Percentiles rank a stretch among this genome's conserved stretches.
phyloP scores from a whole-genome alignment of 352 stramenopile genomes.

The Peronosclerospora sorghi region DNA sequence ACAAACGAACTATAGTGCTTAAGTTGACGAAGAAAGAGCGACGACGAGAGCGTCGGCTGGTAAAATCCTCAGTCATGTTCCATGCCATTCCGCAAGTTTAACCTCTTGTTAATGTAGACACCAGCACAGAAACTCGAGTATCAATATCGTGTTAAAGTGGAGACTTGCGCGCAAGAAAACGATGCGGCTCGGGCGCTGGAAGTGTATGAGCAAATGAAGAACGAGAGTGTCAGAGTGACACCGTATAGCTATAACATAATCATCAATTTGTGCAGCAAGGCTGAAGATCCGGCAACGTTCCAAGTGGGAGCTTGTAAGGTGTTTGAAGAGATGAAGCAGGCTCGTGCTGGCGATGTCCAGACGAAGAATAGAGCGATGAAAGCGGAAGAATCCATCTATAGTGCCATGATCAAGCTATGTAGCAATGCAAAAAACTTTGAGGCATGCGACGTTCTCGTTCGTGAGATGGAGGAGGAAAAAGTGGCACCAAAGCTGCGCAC shows the following conservation, averaged over 20 bases:
- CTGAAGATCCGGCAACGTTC: conserved; percentile 22
- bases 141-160: conserved; percentile 32
- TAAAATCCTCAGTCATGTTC: conserved; percentile 3
- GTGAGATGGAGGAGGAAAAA: conserved; percentile 32
- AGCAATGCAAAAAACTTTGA: conserved; percentile 48
- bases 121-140: conserved; percentile 27
- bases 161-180: conserved; percentile 27
- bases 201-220: conserved; percentile 46
- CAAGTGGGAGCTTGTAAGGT: conserved; percentile 35
- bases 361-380: conserved; percentile 9
- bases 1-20: not conserved
- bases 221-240: conserved; percentile 16
- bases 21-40: conserved; percentile 30
- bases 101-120: conserved; percentile 18
- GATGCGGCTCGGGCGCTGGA: conserved; percentile 31
- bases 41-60: conserved; percentile 44
- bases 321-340: conserved; percentile 57
- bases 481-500: conserved; percentile 61
- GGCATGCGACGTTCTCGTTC: conserved; percentile 34
- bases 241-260: conserved; percentile 49
- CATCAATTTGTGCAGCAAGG: conserved; percentile 50
- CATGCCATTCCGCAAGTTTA: not conserved
- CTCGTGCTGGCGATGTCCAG: conserved; percentile 4
- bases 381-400: conserved; percentile 59
- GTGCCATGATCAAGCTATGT: conserved; percentile 66